Conservation (phyloP, 352 stramenopile species). For the Globisporangium mamillatum region DNA sequence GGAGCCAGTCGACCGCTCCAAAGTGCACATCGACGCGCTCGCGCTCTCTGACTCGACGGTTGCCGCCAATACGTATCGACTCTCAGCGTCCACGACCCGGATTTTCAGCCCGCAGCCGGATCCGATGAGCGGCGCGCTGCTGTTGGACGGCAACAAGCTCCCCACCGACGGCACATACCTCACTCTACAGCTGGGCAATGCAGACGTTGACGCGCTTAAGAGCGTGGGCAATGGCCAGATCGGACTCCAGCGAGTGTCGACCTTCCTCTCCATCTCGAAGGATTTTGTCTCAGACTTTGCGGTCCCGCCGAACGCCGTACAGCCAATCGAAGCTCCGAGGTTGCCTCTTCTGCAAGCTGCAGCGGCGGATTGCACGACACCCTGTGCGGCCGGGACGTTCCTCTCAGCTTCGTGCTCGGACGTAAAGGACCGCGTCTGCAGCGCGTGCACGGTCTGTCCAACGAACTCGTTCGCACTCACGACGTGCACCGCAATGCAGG, state of each 20-base stretch:
- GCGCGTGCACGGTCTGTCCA: constrained; percentile 53
- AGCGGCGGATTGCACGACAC: constrained; percentile 50
- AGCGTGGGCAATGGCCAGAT: constrained; percentile 45
- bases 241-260: constrained; percentile 40
- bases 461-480: constrained; percentile 51
- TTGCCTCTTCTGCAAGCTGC: constrained; percentile 34
- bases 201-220: constrained; percentile 38
- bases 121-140: constrained; percentile 40
- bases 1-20: constrained; percentile 49
- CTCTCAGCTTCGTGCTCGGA: constrained; percentile 60
- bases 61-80: constrained; percentile 28
- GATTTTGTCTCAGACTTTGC: constrained; percentile 51
- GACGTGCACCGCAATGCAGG: constrained; percentile 43
- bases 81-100: constrained; percentile 35
- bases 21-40: constrained; percentile 32
- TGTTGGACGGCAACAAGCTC: constrained; percentile 43
- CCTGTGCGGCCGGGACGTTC: constrained; percentile 42
- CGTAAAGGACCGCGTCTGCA: constrained; percentile 50
- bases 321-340: constrained; percentile 16
- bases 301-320: constrained; percentile 33
- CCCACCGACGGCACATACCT: constrained; percentile 62
- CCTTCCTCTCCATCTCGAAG: constrained; percentile 41
- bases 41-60: constrained; percentile 39
- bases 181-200: constrained; percentile 41
- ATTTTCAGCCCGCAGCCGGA: constrained; percentile 53